These are phyloP conservation scores for Sporisorium exsertum DNA, from an alignment of 1,284 basidiomycete species.

Conservation along the genomic window DNA sequence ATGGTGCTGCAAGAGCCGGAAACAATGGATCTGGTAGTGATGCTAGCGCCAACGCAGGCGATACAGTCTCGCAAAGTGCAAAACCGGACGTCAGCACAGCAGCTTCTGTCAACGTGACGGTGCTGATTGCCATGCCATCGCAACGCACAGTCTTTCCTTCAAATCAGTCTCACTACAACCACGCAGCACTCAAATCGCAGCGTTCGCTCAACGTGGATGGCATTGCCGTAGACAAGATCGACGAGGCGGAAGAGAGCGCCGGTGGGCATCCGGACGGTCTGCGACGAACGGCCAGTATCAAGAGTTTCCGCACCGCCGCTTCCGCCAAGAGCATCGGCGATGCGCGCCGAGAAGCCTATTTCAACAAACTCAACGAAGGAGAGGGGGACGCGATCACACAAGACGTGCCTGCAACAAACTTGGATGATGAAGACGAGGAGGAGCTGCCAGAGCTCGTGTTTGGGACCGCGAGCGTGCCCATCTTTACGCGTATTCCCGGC, in stretches of 20 bases:
- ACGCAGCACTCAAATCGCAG: constrained; percentile 25
- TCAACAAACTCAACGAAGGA: constrained; percentile 44
- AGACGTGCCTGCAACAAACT: constrained; percentile 15
- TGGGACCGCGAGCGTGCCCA: constrained; percentile 64
- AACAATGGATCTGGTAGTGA: constrained; percentile 6
- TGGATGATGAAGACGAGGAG: constrained; percentile 61
- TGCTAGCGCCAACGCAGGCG: constrained; percentile 7
- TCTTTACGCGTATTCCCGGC: constrained; percentile 39
- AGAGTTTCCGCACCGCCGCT: constrained; percentile 53
- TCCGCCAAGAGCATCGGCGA: constrained; percentile 54
- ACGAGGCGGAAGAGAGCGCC: constrained; percentile 49
- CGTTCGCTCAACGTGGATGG: constrained; percentile 29
- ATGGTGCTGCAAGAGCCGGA: constrained; percentile 6
- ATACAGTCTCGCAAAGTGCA: constrained; percentile 6
- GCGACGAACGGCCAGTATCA: constrained; percentile 53
- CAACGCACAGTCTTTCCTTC: constrained; percentile 58
- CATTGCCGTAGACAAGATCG: constrained; percentile 31
- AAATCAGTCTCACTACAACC: constrained; percentile 11
- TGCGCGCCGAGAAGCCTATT: constrained; percentile 59
- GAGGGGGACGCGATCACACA: constrained; percentile 21
- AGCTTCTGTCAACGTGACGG: constrained; percentile 61
- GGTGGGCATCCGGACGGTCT: constrained; percentile 23
- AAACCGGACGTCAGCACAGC: constrained; percentile 28
- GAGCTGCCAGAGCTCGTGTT: constrained; percentile 64
- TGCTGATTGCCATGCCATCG: constrained; percentile 64